Conservation (phyloP, 768 basidiomycete genomes). For the Saitozyma podzolica region DNA sequence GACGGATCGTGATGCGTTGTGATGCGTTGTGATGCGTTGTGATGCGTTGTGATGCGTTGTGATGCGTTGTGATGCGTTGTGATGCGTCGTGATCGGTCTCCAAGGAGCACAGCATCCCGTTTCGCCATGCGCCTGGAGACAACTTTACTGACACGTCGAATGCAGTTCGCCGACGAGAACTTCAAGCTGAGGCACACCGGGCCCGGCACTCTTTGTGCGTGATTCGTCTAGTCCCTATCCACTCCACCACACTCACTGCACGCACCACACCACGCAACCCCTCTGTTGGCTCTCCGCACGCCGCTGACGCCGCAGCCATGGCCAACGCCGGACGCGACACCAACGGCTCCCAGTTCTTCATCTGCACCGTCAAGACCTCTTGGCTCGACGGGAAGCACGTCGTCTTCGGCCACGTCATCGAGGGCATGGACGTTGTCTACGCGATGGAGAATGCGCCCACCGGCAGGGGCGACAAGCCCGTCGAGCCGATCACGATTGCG, state of each 20-base stretch:
- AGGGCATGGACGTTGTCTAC: constrained; percentile 84
- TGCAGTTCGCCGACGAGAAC: constrained; percentile 89
- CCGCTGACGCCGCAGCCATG: constrained; percentile 58
- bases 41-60: background rate
- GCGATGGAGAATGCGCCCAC: constrained; percentile 74
- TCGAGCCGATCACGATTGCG: constrained; percentile 72
- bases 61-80: too few species aligned
- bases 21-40: background rate
- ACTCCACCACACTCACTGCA: background rate
- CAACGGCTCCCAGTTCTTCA: constrained; percentile 97
- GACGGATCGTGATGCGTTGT: too few species aligned
- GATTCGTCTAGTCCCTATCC: background rate
- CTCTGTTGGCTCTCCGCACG: too few species aligned
- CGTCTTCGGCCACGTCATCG: constrained; percentile 87
- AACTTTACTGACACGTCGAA: constrained; percentile 2
- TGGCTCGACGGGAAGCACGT: constrained; percentile 93
- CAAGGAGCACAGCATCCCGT: background rate
- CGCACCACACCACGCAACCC: too few species aligned
- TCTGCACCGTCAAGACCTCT: constrained; percentile 78
- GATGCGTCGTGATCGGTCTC: background rate
- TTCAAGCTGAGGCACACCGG: constrained; percentile 95
- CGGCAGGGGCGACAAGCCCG: constrained; percentile 69
- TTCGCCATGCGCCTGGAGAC: background rate
- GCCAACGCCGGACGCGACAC: constrained; percentile 94
- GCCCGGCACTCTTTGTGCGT: constrained; percentile 59